Base-by-base conservation (phyloP, 768 basidiomycete genomes). In the Suillus plorans region DNA sequence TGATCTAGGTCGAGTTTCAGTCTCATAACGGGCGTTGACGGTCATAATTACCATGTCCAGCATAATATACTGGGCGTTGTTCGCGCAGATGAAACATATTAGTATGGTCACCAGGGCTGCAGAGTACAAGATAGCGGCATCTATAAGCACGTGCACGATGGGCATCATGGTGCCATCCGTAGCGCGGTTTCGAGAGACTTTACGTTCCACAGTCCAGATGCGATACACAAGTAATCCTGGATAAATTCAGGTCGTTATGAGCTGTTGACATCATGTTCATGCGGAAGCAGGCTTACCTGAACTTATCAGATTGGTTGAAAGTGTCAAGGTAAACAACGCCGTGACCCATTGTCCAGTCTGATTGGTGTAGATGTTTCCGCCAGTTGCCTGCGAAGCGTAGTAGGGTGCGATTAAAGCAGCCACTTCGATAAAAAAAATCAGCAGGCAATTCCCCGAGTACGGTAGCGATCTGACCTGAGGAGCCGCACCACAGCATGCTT, bases 91-190 rank as follows among this genome's bases (percentile, higher is more conserved):
- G 60, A 64, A 64, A 49, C 64, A 64, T 4, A 64, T 25, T 14
- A 64, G 60, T 37, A 61, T 50, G 22, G 49, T n/a, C 7, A 64
- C 44, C 25, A 64, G 49, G 25, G 64, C 31, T 10, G 50, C 64
- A 49, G 64, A 61, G 60, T 64, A 64, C 39, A 64, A 2, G 50
- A 64, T 55, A 5, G 60, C 64, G n/a, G 64, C 61, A 62, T 64
- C 64, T n/a, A 64, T 10, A 22, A 64, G 22, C 22, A 64, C 60
- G n/a, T 47, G 49, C 22, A 64, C 25, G 39, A 64, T n/a, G 13
- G 64, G 64, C 31, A 61, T 41, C 45, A 39, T 37, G 10, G 39
- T 39, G 37, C 36, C 39, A 20, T 28, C 16, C 7, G 60, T 63
- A 25, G 28, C 10, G n/a, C 64, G 64, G 18, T 44, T 18, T 13